Base-by-base conservation (phyloP, 2,329 filamentous ascomycete species). In the Pochonia chlamydosporia region DNA sequence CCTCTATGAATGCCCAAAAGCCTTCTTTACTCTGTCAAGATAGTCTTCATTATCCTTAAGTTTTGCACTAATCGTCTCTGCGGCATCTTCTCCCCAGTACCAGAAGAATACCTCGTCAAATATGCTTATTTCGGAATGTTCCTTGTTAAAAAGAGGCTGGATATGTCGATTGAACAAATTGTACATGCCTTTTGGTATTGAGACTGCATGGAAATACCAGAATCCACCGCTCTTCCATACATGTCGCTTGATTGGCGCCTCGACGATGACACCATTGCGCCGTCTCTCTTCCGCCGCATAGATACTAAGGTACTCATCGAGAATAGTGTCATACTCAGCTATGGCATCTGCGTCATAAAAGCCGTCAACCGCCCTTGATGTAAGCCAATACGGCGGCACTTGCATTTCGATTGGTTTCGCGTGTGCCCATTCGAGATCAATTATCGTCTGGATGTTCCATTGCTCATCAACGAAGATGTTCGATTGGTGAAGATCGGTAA, bases 401-500 rank as follows among this genome's bases (percentile, higher is more conserved):
- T 57, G 45, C 52, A 59, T 60, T 46, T 64, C 56, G 3, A 56
- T 36, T n/a, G 57, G 54, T 11, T 40, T 39, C 6, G 56, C 49
- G 40, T 48, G 54, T 23, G 56, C 52, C 60, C 57, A 66, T 54
- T 67, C 59, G 8, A 64, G 50, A 36, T 65, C 59, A 45, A 65
- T 56, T 18, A 64, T 39, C 23, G 36, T 54, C 37, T 49, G 59
- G 30, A 67, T 54, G 41, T 62, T 57, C 59, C 58, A 65, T 14
- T 61, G 39, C 18, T 57, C 37, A 37, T 65, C 58, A 14, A 64
- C 57, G 23, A 65, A 61, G 4, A 64, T 63, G 44, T 71, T 71
- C 30, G 60, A 64, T 24, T 59, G 52, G 40, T 67, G 65, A 14
- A 69, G 47, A 48, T 71, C 64, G 21, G 61, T 66, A 1, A 71